Conservation (phyloP, 768 basidiomycete species). For the Tricholoma bakamatsutake region DNA sequence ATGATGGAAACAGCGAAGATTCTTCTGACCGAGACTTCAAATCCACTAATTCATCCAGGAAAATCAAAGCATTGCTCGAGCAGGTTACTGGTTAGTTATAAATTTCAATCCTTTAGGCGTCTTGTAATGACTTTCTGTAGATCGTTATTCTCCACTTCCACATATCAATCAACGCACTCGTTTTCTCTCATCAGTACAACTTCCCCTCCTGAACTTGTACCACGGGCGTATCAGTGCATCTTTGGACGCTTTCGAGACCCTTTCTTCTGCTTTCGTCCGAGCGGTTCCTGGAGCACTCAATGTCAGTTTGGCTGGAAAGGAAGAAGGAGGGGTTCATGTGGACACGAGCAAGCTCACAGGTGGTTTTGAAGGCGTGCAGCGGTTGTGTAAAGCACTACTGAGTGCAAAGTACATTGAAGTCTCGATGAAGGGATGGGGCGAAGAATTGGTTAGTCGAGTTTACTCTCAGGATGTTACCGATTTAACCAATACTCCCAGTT, state of each 20-base stretch:
- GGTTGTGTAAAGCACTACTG: conserved; percentile 80
- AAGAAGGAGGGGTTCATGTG: conserved; percentile 34
- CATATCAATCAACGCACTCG: conserved; percentile 68
- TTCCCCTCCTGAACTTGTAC: conserved; percentile 79
- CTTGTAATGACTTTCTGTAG: conserved; percentile 32
- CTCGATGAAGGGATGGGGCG: conserved; percentile 78
- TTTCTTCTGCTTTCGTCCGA: conserved; percentile 82
- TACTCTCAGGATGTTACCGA: background rate
- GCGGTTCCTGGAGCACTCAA: conserved; percentile 89
- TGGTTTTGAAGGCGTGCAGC: conserved; percentile 78
- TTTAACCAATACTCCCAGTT: conserved; percentile 45
- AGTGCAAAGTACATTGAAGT: conserved; percentile 70
- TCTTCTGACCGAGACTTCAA: conserved; percentile 40
- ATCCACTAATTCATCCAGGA: conserved; percentile 79
- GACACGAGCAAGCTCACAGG: conserved; percentile 67
- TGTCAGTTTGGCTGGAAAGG: conserved; percentile 45
- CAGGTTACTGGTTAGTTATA: conserved; percentile 74
- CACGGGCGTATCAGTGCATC: conserved; percentile 73
- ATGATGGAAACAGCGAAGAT: conserved; percentile 43
- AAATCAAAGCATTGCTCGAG: conserved; percentile 80
- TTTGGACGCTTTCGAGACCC: conserved; percentile 89
- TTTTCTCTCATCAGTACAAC: conserved; percentile 81
- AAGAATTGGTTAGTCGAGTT: conserved; percentile 65
- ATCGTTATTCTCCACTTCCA: conserved; percentile 89
- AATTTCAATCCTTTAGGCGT: background rate